Conservation (phyloP, 495 filamentous ascomycete genomes). For the Saxophila tyrrhenica region DNA sequence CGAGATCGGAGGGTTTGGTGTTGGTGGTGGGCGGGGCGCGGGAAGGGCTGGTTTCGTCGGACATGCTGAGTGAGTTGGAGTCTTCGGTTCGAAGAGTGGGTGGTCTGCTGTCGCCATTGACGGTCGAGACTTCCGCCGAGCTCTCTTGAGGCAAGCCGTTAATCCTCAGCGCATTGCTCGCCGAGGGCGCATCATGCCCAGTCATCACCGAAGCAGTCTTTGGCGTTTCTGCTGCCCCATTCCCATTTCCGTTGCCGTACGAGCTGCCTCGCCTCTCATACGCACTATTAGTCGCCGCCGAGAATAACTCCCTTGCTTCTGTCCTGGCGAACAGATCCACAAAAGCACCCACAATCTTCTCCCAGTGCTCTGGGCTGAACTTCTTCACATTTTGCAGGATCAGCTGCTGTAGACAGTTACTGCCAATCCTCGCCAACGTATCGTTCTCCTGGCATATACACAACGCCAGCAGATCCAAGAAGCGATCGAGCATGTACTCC, state of each 20-base stretch:
- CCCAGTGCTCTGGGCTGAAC: slow-evolving; percentile 78
- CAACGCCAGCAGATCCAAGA: slow-evolving; percentile 81
- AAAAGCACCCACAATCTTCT: slow-evolving; percentile 85
- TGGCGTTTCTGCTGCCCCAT: not conserved
- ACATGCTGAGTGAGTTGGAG: slow-evolving; percentile 2
- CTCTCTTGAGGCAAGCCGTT: slow-evolving; percentile 25
- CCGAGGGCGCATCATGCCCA: not conserved
- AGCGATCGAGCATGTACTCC: slow-evolving; percentile 93
- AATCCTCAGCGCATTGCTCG: slow-evolving; percentile 29
- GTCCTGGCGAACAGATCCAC: slow-evolving; percentile 91
- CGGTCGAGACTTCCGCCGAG: not conserved
- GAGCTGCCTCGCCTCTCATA: slow-evolving; percentile 6
- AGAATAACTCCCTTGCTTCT: slow-evolving; percentile 88
- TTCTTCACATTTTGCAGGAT: slow-evolving; percentile 93
- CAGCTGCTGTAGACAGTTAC: slow-evolving; percentile 91
- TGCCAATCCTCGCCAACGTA: slow-evolving; percentile 93
- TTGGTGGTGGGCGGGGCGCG: slow-evolving; percentile 6
- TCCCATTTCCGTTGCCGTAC: not conserved
- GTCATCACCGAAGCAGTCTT: not conserved
- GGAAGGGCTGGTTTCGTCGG: slow-evolving; percentile 13
- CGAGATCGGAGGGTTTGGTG: slow-evolving; percentile 37
- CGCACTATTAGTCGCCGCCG: slow-evolving; percentile 48
- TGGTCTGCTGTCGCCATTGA: slow-evolving; percentile 8
- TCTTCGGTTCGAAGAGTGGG: not conserved
- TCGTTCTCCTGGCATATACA: slow-evolving; percentile 99